phyloP scores from a whole-genome alignment of 768 basidiomycete genomes.

The Antrodiella citrinella region DNA sequence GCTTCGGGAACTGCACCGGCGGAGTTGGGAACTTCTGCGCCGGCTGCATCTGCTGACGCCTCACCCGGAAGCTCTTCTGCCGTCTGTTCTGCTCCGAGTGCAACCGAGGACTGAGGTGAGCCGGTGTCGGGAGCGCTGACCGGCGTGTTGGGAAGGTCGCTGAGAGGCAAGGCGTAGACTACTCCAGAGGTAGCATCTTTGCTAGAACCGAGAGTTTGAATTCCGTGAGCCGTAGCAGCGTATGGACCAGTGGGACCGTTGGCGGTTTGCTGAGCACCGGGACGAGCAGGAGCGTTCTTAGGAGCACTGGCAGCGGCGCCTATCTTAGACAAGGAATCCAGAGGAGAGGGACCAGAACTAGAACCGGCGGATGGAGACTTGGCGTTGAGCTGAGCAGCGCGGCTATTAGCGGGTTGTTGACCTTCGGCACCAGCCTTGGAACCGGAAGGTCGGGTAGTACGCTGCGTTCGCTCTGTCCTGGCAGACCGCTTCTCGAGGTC shows the following conservation, averaged over 20 bases:
- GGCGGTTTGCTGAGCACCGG: not conserved
- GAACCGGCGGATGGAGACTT: not conserved
- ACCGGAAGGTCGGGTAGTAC: not conserved
- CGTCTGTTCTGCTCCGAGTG: no score
- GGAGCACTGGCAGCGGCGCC: not conserved
- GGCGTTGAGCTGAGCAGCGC: not conserved
- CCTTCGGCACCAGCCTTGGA: not conserved
- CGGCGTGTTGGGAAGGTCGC: no score
- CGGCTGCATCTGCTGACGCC: no score
- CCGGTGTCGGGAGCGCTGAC: no score
- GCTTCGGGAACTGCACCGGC: no score
- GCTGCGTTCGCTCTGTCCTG: not conserved
- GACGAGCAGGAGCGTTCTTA: not conserved
- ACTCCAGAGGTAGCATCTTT: no score
- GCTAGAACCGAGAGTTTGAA: no score
- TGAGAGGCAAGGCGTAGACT: no score
- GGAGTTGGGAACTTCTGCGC: no score
- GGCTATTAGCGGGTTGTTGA: not conserved
- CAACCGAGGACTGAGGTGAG: no score
- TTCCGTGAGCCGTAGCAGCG: no score
- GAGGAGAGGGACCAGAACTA: not conserved
- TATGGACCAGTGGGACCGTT: not conserved
- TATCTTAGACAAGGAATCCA: not conserved
- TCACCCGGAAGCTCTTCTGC: no score
- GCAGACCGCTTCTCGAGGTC: not conserved